A percentile compares a stretch with the other conserved stretches of the same genome.
phyloP scores from a whole-genome alignment of 1,139 yeast genomes.

The Sugiyamaella xylanicola region DNA sequence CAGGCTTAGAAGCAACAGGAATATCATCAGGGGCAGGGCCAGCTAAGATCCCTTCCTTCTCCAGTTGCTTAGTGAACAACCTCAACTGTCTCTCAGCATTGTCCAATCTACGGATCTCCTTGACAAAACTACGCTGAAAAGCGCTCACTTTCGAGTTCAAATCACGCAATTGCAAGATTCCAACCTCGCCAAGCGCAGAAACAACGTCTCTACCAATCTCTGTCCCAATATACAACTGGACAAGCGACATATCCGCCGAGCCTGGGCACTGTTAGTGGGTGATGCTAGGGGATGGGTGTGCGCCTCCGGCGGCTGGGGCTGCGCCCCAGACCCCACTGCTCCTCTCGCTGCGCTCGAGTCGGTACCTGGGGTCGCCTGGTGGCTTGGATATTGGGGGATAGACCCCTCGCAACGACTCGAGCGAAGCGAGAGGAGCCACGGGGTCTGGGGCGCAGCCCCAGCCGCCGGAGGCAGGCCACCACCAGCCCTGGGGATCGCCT shows the following conservation, averaged over 20 bases:
- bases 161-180: constrained; percentile 85
- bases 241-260: constrained; percentile 93
- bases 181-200: constrained; percentile 75
- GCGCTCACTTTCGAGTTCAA: constrained; percentile 74
- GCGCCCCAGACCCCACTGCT: constrained; percentile 4
- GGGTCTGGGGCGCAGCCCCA: not conserved
- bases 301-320: constrained; percentile 10
- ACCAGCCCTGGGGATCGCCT: not conserved
- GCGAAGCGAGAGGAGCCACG: not conserved
- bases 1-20: constrained; percentile 52
- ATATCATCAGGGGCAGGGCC: constrained; percentile 33
- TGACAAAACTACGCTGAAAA: constrained; percentile 85
- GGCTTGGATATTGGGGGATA: too few species aligned
- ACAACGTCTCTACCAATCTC: constrained; percentile 90
- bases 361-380: not conserved
- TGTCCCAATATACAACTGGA: constrained; percentile 88
- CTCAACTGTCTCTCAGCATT: constrained; percentile 63
- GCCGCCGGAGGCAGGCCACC: not conserved
- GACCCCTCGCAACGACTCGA: not conserved
- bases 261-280: constrained; percentile 42
- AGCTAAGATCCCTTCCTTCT: constrained; percentile 36
- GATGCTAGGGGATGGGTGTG: not conserved
- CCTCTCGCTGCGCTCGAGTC: constrained; percentile 8
- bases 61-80: constrained; percentile 30
- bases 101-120: constrained; percentile 72